phyloP scores from a whole-genome alignment of 202 grass and related monocot species.

The Setaria viridis region DNA sequence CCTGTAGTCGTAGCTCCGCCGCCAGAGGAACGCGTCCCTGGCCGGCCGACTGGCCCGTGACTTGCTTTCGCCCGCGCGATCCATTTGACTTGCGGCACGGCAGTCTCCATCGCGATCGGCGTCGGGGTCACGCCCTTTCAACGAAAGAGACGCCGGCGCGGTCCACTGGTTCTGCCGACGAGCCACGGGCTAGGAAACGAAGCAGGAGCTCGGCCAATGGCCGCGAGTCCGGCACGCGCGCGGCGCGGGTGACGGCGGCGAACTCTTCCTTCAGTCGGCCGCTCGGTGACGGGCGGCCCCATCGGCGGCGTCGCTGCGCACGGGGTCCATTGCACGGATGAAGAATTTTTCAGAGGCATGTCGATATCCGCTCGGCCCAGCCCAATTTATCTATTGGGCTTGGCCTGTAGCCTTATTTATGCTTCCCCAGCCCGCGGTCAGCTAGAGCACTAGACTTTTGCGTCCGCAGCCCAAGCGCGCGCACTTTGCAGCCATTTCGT shows the following conservation, averaged over 20 bases:
- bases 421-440: no score
- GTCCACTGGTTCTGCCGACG: neutral
- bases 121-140: neutral
- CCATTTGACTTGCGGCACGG: neutral
- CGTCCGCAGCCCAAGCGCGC: neutral
- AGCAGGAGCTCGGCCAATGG: neutral
- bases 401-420: no score
- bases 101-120: neutral
- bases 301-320: no score
- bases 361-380: neutral
- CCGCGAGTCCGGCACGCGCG: neutral
- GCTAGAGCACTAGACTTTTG: no score
- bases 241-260: no score
- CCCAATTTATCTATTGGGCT: neutral
- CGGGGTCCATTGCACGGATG: no score
- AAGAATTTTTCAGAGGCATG: no score
- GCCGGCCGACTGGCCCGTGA: neutral
- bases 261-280: no score
- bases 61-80: neutral
- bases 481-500: neutral
- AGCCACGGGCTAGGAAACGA: neutral
- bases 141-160: neutral
- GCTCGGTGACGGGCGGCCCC: no score
- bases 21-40: neutral
- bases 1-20: neutral